phyloP scores from a whole-genome alignment of 129 eudicot genomes.

The Lactuca saligna region DNA sequence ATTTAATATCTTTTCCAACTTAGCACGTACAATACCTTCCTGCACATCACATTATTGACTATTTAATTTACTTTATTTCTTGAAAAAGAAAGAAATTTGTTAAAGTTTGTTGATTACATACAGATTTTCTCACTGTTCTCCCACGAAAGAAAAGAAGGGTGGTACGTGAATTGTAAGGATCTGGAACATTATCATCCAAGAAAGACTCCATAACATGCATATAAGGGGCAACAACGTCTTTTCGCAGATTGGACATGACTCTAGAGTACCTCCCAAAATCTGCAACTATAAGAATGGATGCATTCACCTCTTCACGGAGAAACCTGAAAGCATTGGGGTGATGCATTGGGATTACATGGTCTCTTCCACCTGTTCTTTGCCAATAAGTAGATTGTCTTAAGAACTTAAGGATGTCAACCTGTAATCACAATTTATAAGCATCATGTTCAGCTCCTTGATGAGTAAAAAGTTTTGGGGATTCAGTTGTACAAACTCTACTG shows the following conservation, averaged over 20 bases:
- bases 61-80: neutral
- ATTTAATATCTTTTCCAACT: slow-evolving; percentile 50
- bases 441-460: neutral
- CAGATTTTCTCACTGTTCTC: slow-evolving; percentile 85
- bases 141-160: slow-evolving; percentile 91
- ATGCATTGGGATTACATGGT: slow-evolving; percentile 93
- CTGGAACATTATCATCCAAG: slow-evolving; percentile 48
- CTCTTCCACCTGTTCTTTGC: slow-evolving; percentile 83
- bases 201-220: slow-evolving; percentile 87
- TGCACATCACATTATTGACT: slow-evolving; percentile 31
- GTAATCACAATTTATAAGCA: slow-evolving; percentile 26
- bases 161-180: slow-evolving; percentile 75
- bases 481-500: too few relatives aligned
- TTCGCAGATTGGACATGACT: slow-evolving; percentile 64
- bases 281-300: slow-evolving; percentile 86
- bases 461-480: too few relatives aligned
- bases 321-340: slow-evolving; percentile 99
- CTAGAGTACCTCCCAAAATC: slow-evolving; percentile 88
- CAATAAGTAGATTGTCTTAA: slow-evolving; percentile 66
- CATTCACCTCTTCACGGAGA: slow-evolving; percentile 67
- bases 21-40: slow-evolving; percentile 86
- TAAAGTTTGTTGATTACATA: slow-evolving; percentile 39
- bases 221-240: slow-evolving; percentile 97
- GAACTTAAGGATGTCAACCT: slow-evolving; percentile 75
- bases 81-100: neutral